A percentile compares a stretch with the other conserved stretches of the same genome.
Conservation (phyloP, 2,329 filamentous ascomycete genomes). For the Monosporascus sp. region DNA sequence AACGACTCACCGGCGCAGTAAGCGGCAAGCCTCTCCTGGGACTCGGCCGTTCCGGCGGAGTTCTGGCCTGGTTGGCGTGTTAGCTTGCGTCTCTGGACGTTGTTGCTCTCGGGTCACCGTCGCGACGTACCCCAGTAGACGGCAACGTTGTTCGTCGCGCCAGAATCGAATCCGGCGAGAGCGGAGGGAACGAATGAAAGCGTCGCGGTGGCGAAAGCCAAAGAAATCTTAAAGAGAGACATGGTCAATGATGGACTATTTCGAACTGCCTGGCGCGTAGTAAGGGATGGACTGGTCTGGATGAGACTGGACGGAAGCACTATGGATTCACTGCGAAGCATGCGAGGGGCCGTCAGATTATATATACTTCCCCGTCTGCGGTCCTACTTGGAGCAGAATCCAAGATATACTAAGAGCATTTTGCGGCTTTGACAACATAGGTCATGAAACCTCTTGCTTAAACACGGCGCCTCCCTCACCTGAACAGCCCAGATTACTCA, state of each 20-base stretch:
- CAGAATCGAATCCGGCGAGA: slow-evolving; percentile 39
- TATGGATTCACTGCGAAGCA: neutral
- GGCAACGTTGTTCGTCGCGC: slow-evolving; percentile 49
- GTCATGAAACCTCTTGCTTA: neutral
- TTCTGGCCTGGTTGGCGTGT: slow-evolving; percentile 46
- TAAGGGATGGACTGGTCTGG: neutral
- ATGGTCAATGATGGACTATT: slow-evolving; percentile 9
- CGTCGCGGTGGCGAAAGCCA: slow-evolving; percentile 21
- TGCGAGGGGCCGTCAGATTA: neutral
- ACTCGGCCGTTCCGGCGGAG: slow-evolving; percentile 43
- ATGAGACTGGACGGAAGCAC: neutral
- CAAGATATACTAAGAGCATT: neutral
- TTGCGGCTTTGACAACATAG: neutral
- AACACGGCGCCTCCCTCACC: too few species aligned
- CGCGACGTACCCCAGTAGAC: slow-evolving; percentile 58
- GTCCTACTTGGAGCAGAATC: neutral
- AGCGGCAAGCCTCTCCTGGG: slow-evolving; percentile 49
- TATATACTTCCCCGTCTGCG: neutral
- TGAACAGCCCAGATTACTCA: too few species aligned
- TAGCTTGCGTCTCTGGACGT: slow-evolving; percentile 1
- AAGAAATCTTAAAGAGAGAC: slow-evolving; percentile 14
- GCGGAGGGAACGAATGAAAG: slow-evolving; percentile 22
- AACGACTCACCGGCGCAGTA: slow-evolving; percentile 53
- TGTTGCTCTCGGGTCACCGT: neutral
- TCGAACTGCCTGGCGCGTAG: neutral